Conservation (phyloP, 208 protist genomes). For the Leishmania arabica region DNA sequence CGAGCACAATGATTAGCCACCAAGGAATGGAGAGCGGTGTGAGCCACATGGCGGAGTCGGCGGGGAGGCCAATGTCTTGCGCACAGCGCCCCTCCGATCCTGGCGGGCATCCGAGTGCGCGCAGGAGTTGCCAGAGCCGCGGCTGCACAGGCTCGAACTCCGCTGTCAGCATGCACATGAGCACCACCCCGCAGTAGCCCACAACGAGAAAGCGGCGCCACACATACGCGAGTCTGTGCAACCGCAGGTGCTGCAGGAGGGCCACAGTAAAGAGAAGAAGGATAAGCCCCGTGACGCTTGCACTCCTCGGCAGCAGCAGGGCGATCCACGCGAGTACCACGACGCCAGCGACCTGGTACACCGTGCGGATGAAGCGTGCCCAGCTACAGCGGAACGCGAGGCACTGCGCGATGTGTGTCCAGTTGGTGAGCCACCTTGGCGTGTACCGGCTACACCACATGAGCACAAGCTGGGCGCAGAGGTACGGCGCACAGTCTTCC, state of each 20-base stretch:
- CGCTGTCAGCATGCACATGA: slow-evolving; percentile 29
- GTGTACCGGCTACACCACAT: slow-evolving; percentile 32
- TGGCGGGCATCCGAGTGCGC: slow-evolving; percentile 14
- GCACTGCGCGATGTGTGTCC: slow-evolving; percentile 21
- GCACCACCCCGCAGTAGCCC: slow-evolving; percentile 34
- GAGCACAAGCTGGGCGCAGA: slow-evolving; percentile 27
- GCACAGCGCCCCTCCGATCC: slow-evolving; percentile 24
- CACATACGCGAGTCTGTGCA: slow-evolving; percentile 24
- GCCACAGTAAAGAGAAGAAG: slow-evolving; percentile 24
- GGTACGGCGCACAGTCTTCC: slow-evolving; percentile 15
- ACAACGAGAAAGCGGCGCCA: slow-evolving; percentile 31
- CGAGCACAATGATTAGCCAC: slow-evolving; percentile 32
- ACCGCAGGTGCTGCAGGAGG: slow-evolving; percentile 22
- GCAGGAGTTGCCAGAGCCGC: slow-evolving; percentile 15
- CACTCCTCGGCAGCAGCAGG: slow-evolving; percentile 25
- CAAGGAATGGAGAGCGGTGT: slow-evolving; percentile 30
- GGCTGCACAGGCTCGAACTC: slow-evolving; percentile 25
- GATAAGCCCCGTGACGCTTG: slow-evolving; percentile 23
- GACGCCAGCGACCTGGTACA: slow-evolving; percentile 16
- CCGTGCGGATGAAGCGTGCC: slow-evolving; percentile 9
- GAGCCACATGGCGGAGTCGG: slow-evolving; percentile 20
- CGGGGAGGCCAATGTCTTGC: slow-evolving; percentile 22
- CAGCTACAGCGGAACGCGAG: slow-evolving; percentile 30
- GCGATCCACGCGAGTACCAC: slow-evolving; percentile 28
- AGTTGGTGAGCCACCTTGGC: slow-evolving; percentile 13